Evolutionary conservation across 257 asterid genomes (phyloP), one percentile per base, ranked within the genome.

Genomic region (Agastache rugosa): DNA sequence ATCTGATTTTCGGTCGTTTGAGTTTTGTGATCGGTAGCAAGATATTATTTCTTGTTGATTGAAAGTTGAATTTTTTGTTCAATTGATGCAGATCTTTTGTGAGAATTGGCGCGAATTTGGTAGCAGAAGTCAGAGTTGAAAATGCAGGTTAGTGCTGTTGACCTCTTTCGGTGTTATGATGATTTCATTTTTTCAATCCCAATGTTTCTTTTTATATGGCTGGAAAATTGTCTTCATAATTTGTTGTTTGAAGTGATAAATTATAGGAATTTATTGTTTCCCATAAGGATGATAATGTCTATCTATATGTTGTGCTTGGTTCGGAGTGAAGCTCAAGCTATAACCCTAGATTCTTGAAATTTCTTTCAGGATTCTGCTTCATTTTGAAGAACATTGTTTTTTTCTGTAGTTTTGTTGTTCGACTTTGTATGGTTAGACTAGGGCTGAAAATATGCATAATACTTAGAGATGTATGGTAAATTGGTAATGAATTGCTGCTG

Each of bases 101-200:
- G 76, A 47, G 68, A 48, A 14, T 51, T 27, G 65, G 66, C 20
- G 74, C 25, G 50, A 77, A 51, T 77, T 44, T 15, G 31, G 48
- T 69, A 71, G 63, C 79, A 17, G 45, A 27, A 48, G 11, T 42
- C 29, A 19, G 27, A 16, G 74, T 47, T 48, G 60, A 63, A 59
- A 65, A 83, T 83, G 87, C 84, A 76, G 84, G 87, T 83, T 47
- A 51, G 82, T 72, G 11, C 50, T 44, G 41, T 66, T 69, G 23
- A 27, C 41, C 35, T 67, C 15, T 14, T 62, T 64, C 67, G 25
- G 4, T 5, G 51, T 53, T 64, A 17, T 16, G 27, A 8, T 25
- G 71, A 41, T 71, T 71, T 17, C 31, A 8, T 5, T 23, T 64
- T 16, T 37, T 10, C 37, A 8, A 0, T 31, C 22, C 41, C 7